phyloP scores from a whole-genome alignment of 768 basidiomycete genomes.

The Podaxis rugospora region DNA sequence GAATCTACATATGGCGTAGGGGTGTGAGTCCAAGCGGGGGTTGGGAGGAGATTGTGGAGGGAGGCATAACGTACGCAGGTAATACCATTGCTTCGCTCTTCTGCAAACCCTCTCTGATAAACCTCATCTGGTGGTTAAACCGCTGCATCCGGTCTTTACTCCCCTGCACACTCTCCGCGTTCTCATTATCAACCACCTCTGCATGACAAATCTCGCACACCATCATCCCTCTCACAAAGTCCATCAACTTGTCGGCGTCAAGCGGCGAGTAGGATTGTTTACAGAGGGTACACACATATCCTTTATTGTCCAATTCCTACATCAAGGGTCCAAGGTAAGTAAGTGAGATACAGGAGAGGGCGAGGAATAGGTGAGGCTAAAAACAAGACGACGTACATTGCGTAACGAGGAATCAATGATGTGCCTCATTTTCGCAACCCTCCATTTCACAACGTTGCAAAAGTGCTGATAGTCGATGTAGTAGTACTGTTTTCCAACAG shows the following conservation, averaged over 20 bases:
- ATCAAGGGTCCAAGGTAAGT: background rate
- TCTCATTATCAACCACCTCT: constrained; percentile 89
- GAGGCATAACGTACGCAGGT: constrained; percentile 61
- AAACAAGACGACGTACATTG: constrained; percentile 51
- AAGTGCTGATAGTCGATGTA: constrained; percentile 95
- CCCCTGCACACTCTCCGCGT: constrained; percentile 77
- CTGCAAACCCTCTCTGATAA: constrained; percentile 82
- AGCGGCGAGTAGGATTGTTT: constrained; percentile 78
- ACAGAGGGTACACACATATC: constrained; percentile 94
- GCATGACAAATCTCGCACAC: constrained; percentile 85
- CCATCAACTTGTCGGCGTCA: constrained; percentile 82
- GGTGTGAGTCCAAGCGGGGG: background rate
- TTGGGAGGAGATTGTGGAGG: background rate
- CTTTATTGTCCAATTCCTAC: constrained; percentile 94
- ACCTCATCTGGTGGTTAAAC: constrained; percentile 88
- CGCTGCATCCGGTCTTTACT: constrained; percentile 95
- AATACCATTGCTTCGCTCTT: constrained; percentile 85
- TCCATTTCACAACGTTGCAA: constrained; percentile 97
- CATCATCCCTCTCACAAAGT: constrained; percentile 59
- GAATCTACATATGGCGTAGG: constrained; percentile 42
- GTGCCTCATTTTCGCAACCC: constrained; percentile 87
- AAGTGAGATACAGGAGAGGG: background rate
- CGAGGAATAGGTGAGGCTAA: background rate
- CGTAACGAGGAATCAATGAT: constrained; percentile 86
- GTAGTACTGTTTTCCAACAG: constrained; percentile 88